Percentiles rank a stretch among this genome's conserved stretches.
Evolutionary conservation across 805 yeast genomes (phyloP).

Genomic region (Kuraishia ogatae): DNA sequence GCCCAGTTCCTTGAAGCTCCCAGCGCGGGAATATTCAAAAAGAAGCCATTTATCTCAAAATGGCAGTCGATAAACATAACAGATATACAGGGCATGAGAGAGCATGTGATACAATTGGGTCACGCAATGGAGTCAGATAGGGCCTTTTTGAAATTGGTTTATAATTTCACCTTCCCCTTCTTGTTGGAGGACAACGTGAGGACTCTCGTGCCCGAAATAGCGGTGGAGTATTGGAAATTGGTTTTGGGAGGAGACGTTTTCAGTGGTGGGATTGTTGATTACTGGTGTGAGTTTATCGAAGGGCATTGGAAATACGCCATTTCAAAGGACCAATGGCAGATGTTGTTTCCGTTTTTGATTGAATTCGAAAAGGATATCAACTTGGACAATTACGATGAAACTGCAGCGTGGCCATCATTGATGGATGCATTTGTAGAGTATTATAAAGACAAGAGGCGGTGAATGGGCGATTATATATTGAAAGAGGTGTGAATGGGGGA

Average conservation of each 20-base stretch:
- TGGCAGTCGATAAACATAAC: slow-evolving; percentile 34
- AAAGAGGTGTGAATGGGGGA: too few relatives aligned
- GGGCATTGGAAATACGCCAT: slow-evolving; percentile 37
- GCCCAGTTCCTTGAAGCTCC: slow-evolving; percentile 65
- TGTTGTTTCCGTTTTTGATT: slow-evolving; percentile 61
- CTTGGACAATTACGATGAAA: slow-evolving; percentile 59
- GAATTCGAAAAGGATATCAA: slow-evolving; percentile 43
- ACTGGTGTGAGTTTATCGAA: slow-evolving; percentile 53
- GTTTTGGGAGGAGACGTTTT: slow-evolving; percentile 38
- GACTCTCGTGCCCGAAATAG: slow-evolving; percentile 47
- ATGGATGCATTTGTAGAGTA: slow-evolving; percentile 76
- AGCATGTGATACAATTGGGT: slow-evolving; percentile 23
- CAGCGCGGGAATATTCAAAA: slow-evolving; percentile 51
- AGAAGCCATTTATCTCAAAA: slow-evolving; percentile 39
- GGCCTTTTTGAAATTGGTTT: slow-evolving; percentile 45
- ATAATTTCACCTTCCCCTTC: slow-evolving; percentile 64
- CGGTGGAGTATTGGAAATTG: slow-evolving; percentile 71
- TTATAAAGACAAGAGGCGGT: neutral
- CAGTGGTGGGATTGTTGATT: slow-evolving; percentile 15
- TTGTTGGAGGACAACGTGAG: slow-evolving; percentile 54
- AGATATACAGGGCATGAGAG: slow-evolving; percentile 39
- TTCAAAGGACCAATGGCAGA: slow-evolving; percentile 76
- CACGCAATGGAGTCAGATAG: slow-evolving; percentile 24
- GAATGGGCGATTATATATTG: too few relatives aligned
- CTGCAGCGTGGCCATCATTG: slow-evolving; percentile 87